Base-by-base conservation (phyloP, 306 rosid genomes). In the Cicer yamashitae region DNA sequence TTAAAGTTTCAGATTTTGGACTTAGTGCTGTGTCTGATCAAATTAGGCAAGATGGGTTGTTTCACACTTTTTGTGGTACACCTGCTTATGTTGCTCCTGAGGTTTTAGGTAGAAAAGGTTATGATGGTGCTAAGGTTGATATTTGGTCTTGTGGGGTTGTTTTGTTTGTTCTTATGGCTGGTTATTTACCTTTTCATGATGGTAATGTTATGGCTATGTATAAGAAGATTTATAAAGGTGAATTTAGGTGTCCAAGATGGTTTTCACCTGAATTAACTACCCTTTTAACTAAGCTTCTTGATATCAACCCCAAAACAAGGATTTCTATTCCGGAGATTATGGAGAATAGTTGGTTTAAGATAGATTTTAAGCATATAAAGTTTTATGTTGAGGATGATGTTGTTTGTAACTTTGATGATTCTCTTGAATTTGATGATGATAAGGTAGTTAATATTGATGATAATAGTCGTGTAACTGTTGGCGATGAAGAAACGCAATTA, bases 31-130 rank as follows among this genome's bases (percentile, higher is more conserved):
- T 87, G 43, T 84, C 89, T 0, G 91, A 89, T 80, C 83, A 87
- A 47, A 83, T 84, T 3, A 39, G 88, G 67, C 87, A 86, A 61
- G 92, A 88, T 52, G 92, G 88, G 0, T 70, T 88, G 74, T 86
- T 85, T 15, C 91, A 89, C 81, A 89, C 93, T 1, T 86, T 87
- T 77, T 89, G 93, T 39, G 93, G 93, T 0, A 89, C 93, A 0
- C 91, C 91, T 15, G 91, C 89, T 0, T 89, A 89, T 61, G 86
- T 89, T 12, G 91, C 93, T 0, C 93, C 89, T 9, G 93, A 89
- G 79, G 87, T 89, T 74, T 18, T 87, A 40, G 75, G 71, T 1
- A 45, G 85, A 6, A 87, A 85, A 56, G 91, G 91, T 0, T 87
- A 87, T 1, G 82, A 82, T 30, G 91, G 84, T 25, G 84, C 86